phyloP scores from a whole-genome alignment of 805 yeast species.

The Cyberlindnera lachancei region DNA sequence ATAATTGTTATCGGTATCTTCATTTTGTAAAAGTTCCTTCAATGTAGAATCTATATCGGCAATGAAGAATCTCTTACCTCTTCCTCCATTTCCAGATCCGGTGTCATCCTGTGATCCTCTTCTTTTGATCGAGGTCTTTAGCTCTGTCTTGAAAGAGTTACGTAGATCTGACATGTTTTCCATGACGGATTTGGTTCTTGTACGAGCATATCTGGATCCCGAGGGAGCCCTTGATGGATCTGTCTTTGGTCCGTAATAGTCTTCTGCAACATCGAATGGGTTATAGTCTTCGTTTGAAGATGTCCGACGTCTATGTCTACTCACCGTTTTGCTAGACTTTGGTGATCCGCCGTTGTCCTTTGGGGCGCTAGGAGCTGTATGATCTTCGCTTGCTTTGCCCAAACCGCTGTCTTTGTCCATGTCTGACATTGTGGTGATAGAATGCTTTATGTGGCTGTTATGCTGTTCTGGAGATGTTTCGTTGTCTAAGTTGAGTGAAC shows the following conservation, averaged over 20 bases:
- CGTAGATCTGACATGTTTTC: conserved; percentile 20
- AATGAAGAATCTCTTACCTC: conserved; percentile 49
- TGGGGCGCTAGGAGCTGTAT: no score
- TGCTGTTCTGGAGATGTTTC: no score
- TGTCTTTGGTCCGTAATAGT: conserved; percentile 59
- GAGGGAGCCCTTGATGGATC: conserved; percentile 42
- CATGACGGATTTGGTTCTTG: conserved; percentile 49
- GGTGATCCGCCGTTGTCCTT: no score
- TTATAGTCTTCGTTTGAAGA: conserved; percentile 27
- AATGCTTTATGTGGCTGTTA: no score
- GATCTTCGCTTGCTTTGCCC: no score
- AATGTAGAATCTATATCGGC: conserved; percentile 70
- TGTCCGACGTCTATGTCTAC: conserved; percentile 11
- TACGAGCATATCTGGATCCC: conserved; percentile 38
- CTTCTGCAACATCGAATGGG: conserved; percentile 63
- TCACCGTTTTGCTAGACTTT: no score
- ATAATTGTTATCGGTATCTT: conserved; percentile 78
- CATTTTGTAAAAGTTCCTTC: conserved; percentile 57
- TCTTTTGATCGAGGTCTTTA: conserved; percentile 29
- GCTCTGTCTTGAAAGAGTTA: conserved; percentile 16
- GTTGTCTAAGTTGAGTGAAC: no score
- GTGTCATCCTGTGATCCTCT: conserved; percentile 51
- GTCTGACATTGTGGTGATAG: no score
- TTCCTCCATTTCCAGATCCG: conserved; percentile 24
- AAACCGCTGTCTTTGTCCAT: no score